These are phyloP conservation scores for Pythium sp. DNA, from an alignment of 352 stramenopile genomes.

Conservation along the genomic window DNA sequence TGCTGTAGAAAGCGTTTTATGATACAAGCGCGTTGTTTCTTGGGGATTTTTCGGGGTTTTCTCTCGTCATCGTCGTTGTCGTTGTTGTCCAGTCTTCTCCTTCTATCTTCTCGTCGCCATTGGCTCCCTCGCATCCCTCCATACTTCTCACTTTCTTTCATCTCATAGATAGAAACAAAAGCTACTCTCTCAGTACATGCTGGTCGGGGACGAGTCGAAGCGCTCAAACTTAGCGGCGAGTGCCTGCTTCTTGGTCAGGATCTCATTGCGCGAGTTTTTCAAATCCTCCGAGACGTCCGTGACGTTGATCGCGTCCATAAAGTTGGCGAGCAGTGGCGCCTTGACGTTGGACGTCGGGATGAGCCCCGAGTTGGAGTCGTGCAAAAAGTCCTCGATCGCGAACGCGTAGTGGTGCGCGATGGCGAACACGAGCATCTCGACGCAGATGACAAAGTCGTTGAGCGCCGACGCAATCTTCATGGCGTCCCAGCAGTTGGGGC, in stretches of 20 bases:
- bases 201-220: slow-evolving; percentile 60
- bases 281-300: slow-evolving; percentile 85
- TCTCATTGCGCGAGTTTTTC: slow-evolving; percentile 83
- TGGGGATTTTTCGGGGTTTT: not conserved
- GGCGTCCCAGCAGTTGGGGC: slow-evolving; percentile 78
- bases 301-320: slow-evolving; percentile 90
- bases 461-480: slow-evolving; percentile 88
- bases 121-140: not conserved
- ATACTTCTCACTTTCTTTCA: not conserved
- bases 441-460: slow-evolving; percentile 94
- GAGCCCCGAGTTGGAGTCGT: slow-evolving; percentile 27
- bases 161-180: not conserved
- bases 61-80: not conserved
- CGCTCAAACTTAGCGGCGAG: slow-evolving; percentile 83
- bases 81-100: not conserved
- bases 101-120: not conserved
- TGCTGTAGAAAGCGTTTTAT: slow-evolving; percentile 1
- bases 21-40: slow-evolving; percentile 7
- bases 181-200: slow-evolving; percentile 45
- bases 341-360: slow-evolving; percentile 79
- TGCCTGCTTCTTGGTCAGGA: slow-evolving; percentile 88
- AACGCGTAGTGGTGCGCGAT: slow-evolving; percentile 93
- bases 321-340: slow-evolving; percentile 80
- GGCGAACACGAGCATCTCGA: slow-evolving; percentile 93
- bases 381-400: slow-evolving; percentile 88